Evolutionary conservation across 371 early-diverging fungal species (phyloP), one percentile per base, ranked within the genome.

Genomic region (Amoeboaphelidium protococcarum): DNA sequence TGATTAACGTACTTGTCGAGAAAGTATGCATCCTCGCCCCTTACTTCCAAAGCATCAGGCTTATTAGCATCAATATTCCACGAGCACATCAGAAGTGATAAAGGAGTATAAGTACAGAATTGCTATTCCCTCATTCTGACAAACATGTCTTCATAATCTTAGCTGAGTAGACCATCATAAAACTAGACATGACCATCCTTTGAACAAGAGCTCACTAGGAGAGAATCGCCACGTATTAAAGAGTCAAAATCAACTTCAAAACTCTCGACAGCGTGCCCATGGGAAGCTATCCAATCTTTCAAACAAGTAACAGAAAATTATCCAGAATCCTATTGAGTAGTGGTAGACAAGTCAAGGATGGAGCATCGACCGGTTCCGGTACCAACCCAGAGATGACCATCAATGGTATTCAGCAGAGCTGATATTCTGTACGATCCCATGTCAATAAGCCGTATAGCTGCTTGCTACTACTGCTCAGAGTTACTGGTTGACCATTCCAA

Each of bases 11-110:
- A 23, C 25, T n/a, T 10, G 20, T 37, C 44, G n/a, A 23, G 41
- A 23, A 22, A 10, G 45, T 45, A 27, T 25, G 19, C 22, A 48
- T 44, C 48, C 4, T n/a, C 45, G n/a, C 12, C 12, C 20, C n/a
- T 47, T 0, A 1, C 31, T 20, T 56, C 16, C 26, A 62, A 56
- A 1, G 62, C 66, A 1, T 57, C 60, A 1, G 82, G 74, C 48
- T 71, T 66, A 13, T 61, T 65, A 0, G 83, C 75, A 57, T 80
- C 81, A 47, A 81, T 69, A 56, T 83, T 83, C 78, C 78, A 86
- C 19, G 76, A 76, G 37, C 78, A 74, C 21, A 85, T 67, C 50
- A 78, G 54, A 3, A 81, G 54, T 2, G 66, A 62, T 3, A 75
- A 50, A 3, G 67, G 65, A 2, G 69, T 61, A 52, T 73, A 74